A percentile compares a stretch with the other conserved stretches of the same genome.
Evolutionary conservation across 768 basidiomycete genomes (phyloP).

Genomic region (Nevesoporus exiguus): DNA sequence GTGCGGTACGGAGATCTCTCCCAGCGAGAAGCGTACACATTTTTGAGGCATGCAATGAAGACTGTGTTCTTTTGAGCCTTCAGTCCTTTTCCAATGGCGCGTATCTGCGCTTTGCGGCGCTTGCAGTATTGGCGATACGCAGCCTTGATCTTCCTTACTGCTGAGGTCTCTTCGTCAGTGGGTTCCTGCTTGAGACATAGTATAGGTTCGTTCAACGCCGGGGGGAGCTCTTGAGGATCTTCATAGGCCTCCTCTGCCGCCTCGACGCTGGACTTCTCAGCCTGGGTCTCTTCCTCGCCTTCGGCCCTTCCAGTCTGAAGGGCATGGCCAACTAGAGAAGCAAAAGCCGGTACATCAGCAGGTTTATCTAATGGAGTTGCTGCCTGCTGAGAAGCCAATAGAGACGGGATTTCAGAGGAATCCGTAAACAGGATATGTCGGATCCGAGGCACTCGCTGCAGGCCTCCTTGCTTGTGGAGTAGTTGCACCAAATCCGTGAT

Average conservation of each 20-base stretch:
- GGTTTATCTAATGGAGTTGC: conserved; percentile 13
- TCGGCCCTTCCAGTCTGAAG: neutral
- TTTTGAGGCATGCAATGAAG: conserved; percentile 30
- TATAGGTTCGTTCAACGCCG: conserved; percentile 8
- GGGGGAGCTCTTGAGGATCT: conserved; percentile 11
- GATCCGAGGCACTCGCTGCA: conserved; percentile 12
- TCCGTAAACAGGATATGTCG: conserved; percentile 31
- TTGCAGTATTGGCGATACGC: conserved; percentile 10
- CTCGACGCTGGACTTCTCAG: neutral
- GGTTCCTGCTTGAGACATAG: conserved; percentile 17
- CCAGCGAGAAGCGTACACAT: conserved; percentile 30
- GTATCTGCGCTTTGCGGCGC: neutral
- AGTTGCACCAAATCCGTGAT: conserved; percentile 24
- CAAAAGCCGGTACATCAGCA: conserved; percentile 16
- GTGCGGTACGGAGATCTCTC: conserved; percentile 30
- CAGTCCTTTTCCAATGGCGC: conserved; percentile 14
- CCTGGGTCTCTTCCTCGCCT: conserved; percentile 1
- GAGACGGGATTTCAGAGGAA: conserved; percentile 28
- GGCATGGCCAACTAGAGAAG: conserved; percentile 6
- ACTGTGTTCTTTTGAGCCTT: conserved; percentile 21
- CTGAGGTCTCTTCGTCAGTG: conserved; percentile 27
- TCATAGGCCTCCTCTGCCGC: conserved; percentile 8
- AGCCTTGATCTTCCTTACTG: conserved; percentile 24
- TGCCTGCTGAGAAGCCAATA: conserved; percentile 23
- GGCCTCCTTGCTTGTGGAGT: conserved; percentile 14